Conservation (phyloP, 177 flowering plant species). For the Vitis hybrid region DNA sequence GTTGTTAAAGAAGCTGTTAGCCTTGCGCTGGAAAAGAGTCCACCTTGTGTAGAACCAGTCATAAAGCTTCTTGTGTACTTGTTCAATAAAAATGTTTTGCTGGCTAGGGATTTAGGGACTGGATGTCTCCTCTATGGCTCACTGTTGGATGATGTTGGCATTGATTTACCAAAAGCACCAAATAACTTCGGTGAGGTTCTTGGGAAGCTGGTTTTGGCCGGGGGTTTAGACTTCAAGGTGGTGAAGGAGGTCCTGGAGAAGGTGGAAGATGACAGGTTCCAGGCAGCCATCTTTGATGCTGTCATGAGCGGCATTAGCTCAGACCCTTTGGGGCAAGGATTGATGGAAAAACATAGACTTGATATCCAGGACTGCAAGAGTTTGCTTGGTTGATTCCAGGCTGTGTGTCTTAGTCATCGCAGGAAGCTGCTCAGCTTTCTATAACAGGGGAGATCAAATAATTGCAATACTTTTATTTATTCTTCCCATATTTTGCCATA, state of each 20-base stretch:
- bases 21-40: conserved; percentile 67
- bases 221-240: conserved; percentile 51
- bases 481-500: too few species aligned
- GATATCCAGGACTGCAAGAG: conserved; percentile 45
- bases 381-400: conserved; percentile 19
- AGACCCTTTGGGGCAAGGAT: conserved; percentile 32
- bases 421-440: too few species aligned
- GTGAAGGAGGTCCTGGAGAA: conserved; percentile 54
- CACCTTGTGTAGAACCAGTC: conserved; percentile 60
- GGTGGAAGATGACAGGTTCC: conserved; percentile 50
- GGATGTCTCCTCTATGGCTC: conserved; percentile 67
- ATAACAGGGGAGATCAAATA: too few species aligned
- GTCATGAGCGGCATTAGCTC: conserved; percentile 28
- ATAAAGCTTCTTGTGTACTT: conserved; percentile 55
- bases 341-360: conserved; percentile 42
- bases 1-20: conserved; percentile 70
- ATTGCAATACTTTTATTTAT: too few species aligned
- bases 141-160: conserved; percentile 62
- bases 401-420: too few species aligned
- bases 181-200: conserved; percentile 64
- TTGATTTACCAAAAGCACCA: conserved; percentile 82
- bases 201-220: conserved; percentile 48
- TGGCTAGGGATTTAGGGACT: conserved; percentile 46
- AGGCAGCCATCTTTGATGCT: conserved; percentile 42
- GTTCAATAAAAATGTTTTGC: conserved; percentile 43